Base-by-base conservation (phyloP, 805 yeast species). In the Suhomyces pyralidae region DNA sequence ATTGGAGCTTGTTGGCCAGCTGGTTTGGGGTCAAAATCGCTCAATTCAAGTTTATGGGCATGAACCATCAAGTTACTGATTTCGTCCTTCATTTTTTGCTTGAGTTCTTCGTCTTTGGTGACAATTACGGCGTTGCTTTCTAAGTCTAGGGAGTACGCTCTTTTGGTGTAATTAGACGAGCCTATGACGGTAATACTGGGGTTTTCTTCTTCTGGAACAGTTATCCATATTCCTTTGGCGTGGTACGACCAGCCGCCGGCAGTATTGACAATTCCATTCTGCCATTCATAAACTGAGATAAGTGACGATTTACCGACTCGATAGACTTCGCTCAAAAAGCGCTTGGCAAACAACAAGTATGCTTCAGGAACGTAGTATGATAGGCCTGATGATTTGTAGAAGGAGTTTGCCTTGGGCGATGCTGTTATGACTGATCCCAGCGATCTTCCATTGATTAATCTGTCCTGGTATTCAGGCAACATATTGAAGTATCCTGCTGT, bases 401-500 rank as follows among this genome's bases (percentile, higher is more conserved):
- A 94, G 1, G 97, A 96, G 68, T 94, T 94, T 4, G 98, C 97
- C 58, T 85, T 81, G 1, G 97, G 96, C 0, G 97, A 84, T 0
- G 99, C 98, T 0, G 97, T 90, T 32, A 94, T 86, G 2, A 94
- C 87, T 0, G 77, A 72, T 2, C 96, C 96, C 7, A 62, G 52
- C 1, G 92, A 85, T 10, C 72, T 75, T 0, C 89, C 79, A 34
- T 76, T 70, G 32, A 90, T 65, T 26, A 94, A 73, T 25, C 78
- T 74, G 14, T 72, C 69, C 62, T 82, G 84, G 49, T 89, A 85
- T 40, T 84, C 83, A 0, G 96, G 89, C 40, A 86, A 81, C 83
- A 94, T 86, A 67, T 94, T 94, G 76, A 94, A 94, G 67, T 94
- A 94, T 2, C 99, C 99, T 0, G 98, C 97, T 0, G 99, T 94